Evolutionary conservation across 805 yeast genomes (phyloP), one percentile per base, ranked within the genome.

Genomic region (Yamadazyma akitaensis): DNA sequence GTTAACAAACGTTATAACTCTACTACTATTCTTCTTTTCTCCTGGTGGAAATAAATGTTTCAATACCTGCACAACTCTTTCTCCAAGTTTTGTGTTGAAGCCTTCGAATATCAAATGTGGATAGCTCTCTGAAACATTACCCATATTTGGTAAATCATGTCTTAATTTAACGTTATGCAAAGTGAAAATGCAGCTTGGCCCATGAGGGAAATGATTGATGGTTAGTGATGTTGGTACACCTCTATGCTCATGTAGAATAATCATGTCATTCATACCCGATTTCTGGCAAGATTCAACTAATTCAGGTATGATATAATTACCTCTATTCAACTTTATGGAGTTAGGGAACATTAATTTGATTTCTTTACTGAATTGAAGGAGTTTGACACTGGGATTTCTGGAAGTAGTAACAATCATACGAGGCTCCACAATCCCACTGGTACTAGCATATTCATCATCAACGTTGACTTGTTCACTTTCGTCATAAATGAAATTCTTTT

Each of bases 211-310:
- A 72, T 94, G 99, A 30, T 94, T 84, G 24, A 94, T 71, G 1
- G 98, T 92, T 49, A 94, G 60, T 1, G 97, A 88, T 0, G 97
- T 91, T 43, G 99, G 99, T 0, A 88, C 92, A 79, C 99, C 99
- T 68, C 99, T 79, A 67, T 94, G 99, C 63, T 94, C 99, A 63
- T 94, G 98, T 18, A 94, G 68, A 2, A 94, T 77, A 19, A 94
- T 73, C 55, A 94, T 68, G 63, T 94, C 99, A 1, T 94, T 84
- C 9, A 92, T 81, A 14, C 86, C 87, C 0, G 92, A 82, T 44
- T 84, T 70, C 49, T 85, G 79, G 66, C 97, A 90, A 0, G 96
- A 88, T 40, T 83, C 80, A 2, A 89, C 96, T 39, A 94, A 69
- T 43, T 85, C 84, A 1, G 96, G 85, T 74, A 94, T 80, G 45